Evolutionary conservation across 768 basidiomycete genomes (phyloP), one percentile per base, ranked within the genome.

Genomic region (Rossbeevera mucosa): DNA sequence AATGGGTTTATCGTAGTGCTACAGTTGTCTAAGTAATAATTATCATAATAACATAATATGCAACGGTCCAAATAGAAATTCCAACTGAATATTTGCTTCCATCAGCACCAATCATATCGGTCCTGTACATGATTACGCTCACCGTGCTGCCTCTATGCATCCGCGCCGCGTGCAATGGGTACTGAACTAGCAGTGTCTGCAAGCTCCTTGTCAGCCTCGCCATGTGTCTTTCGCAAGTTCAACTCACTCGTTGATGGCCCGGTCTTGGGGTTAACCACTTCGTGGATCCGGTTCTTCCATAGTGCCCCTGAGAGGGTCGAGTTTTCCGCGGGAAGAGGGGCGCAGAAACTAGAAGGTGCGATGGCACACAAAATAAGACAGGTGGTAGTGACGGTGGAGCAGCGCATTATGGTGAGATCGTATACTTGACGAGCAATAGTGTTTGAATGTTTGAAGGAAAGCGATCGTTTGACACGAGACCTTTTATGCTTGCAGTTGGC

Each of bases 251-350:
- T 47, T 28, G 26, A n/a, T 7, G 16, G 41, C 24, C 47, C 26
- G 21, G 42, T 28, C 31, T 52, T 53, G n/a, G 57, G 63, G 42
- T 45, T 38, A 33, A 55, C 52, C 36, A 53, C 50, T 40, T 67
- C 43, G 40, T 66, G 64, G 46, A 67, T 52, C 20, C 56, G 53
- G 33, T 52, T 47, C 61, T 57, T 65, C 25, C 49, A 52, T 43
- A 63, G 26, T 21, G 55, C 52, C 2, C 58, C 63, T 11, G n/a
- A 14, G 7, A 44, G 57, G 2, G 54, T 9, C 5, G 45, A 26
- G 25, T 18, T 20, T 0, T 16, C 21, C 12, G 38, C 11, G 28
- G 64, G 50, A 16, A 62, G 26, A 3, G 51, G 41, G 25, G 46
- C 63, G 44, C 57, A 51, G 28, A 64, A 38, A n/a, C 53, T 48